A percentile compares a stretch with the other conserved stretches of the same genome.
phyloP scores from a whole-genome alignment of 192 early-diverging fungal genomes.

The Linnemannia zychae region DNA sequence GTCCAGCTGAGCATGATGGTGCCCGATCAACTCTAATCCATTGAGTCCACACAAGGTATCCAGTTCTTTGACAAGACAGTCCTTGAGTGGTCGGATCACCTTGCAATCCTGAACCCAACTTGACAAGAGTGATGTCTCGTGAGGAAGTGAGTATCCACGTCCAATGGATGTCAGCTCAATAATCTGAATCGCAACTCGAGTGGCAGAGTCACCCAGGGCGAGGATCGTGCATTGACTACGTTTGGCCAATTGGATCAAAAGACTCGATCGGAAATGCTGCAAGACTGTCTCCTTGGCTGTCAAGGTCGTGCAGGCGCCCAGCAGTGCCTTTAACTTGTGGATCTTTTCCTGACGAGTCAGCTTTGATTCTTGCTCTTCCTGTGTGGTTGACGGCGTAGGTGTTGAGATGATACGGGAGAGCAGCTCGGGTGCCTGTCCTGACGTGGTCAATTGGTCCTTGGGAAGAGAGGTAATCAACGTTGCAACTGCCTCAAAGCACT shows the following conservation, averaged over 20 bases:
- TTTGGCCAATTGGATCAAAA: constrained; percentile 66
- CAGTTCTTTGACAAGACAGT: constrained; percentile 84
- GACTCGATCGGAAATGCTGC: constrained; percentile 70
- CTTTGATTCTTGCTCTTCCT: constrained; percentile 3
- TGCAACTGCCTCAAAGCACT: constrained; percentile 49
- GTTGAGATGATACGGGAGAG: constrained; percentile 26
- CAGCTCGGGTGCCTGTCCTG: constrained; percentile 45
- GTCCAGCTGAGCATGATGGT: constrained; percentile 30
- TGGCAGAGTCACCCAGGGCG: constrained; percentile 84
- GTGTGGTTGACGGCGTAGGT: background rate
- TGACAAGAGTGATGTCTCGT: constrained; percentile 76
- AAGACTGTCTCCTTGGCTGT: constrained; percentile 82
- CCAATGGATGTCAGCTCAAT: constrained; percentile 87
- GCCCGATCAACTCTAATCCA: constrained; percentile 24
- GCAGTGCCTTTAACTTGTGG: constrained; percentile 64
- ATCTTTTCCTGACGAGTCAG: constrained; percentile 29
- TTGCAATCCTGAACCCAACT: constrained; percentile 68
- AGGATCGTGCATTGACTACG: constrained; percentile 71
- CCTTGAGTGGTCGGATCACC: constrained; percentile 84
- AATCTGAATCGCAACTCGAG: constrained; percentile 81
- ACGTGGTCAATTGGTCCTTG: constrained; percentile 37
- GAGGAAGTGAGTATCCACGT: constrained; percentile 85
- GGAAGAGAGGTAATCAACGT: constrained; percentile 37
- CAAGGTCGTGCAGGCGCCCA: constrained; percentile 67
- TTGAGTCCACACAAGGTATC: constrained; percentile 74